phyloP scores from a whole-genome alignment of 257 asterid genomes.

The Linderniella brevidens region DNA sequence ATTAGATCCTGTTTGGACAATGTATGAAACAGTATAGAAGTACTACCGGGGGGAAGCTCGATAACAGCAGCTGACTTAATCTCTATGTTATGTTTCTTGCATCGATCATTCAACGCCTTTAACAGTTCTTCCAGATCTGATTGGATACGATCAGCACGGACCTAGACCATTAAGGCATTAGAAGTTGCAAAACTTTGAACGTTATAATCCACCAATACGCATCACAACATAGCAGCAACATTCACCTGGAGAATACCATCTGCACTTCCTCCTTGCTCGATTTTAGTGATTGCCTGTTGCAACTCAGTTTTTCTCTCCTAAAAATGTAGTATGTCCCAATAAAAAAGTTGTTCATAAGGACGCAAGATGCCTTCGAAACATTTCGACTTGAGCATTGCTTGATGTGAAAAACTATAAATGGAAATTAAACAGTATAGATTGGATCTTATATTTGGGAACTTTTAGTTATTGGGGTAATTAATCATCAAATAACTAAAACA shows the following conservation, averaged over 20 bases:
- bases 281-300: conserved; percentile 76
- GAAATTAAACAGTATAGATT: no score
- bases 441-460: no score
- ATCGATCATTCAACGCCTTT: conserved; percentile 72
- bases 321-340: conserved; percentile 5
- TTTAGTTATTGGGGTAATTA: no score
- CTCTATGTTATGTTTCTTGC: conserved; percentile 63
- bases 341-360: no score
- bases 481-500: no score
- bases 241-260: conserved; percentile 99
- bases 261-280: conserved; percentile 99
- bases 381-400: no score
- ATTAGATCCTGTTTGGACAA: no score
- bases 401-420: no score
- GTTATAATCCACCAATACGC: no score
- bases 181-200: no score
- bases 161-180: conserved; percentile 19
- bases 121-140: conserved; percentile 87
- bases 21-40: not conserved
- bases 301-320: conserved; percentile 88
- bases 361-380: no score
- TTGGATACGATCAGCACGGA: conserved; percentile 98
- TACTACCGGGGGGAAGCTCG: conserved; percentile 83
- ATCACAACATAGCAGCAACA: conserved; percentile 2
- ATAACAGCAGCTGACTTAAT: conserved; percentile 60